phyloP scores from a whole-genome alignment of 495 filamentous ascomycete species.

The Terfezia claveryi region DNA sequence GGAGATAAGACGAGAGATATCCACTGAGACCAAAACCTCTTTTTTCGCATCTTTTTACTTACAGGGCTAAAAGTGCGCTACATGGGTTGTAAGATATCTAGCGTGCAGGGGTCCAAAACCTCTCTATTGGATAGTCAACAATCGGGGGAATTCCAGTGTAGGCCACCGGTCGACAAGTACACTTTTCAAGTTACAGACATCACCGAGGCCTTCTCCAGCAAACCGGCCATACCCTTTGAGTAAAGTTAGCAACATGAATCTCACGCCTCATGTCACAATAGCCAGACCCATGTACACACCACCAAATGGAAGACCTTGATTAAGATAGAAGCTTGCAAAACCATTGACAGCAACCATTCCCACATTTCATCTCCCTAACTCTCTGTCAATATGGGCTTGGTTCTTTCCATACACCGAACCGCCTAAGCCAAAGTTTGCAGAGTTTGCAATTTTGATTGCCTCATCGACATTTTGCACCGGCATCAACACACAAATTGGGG shows the following conservation, averaged over 20 bases:
- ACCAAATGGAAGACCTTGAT: constrained; percentile 70
- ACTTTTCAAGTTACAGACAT: constrained; percentile 66
- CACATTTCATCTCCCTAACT: constrained; percentile 46
- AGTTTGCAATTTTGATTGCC: constrained; percentile 53
- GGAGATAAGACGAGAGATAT: too few species aligned
- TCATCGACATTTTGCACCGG: constrained; percentile 36
- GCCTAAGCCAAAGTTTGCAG: constrained; percentile 54
- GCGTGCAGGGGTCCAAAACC: too few species aligned
- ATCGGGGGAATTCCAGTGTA: constrained; percentile 54
- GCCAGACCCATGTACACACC: constrained; percentile 53
- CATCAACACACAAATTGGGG: constrained; percentile 69
- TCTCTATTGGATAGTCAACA: constrained; percentile 74
- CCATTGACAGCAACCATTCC: constrained; percentile 89
- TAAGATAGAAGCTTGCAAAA: constrained; percentile 77
- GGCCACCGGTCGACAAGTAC: constrained; percentile 55
- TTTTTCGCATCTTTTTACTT: too few species aligned
- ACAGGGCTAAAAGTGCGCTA: too few species aligned
- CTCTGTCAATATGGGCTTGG: constrained; percentile 30
- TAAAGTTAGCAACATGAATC: background rate
- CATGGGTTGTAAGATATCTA: too few species aligned
- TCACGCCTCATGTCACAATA: background rate
- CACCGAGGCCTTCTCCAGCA: constrained; percentile 64
- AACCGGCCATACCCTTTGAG: constrained; percentile 57
- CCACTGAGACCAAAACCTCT: too few species aligned
- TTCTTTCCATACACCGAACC: constrained; percentile 56